A percentile compares a stretch with the other conserved stretches of the same genome.
Evolutionary conservation across 164 flowering plant genomes (phyloP).

Genomic region (Berberis thunbergii): DNA sequence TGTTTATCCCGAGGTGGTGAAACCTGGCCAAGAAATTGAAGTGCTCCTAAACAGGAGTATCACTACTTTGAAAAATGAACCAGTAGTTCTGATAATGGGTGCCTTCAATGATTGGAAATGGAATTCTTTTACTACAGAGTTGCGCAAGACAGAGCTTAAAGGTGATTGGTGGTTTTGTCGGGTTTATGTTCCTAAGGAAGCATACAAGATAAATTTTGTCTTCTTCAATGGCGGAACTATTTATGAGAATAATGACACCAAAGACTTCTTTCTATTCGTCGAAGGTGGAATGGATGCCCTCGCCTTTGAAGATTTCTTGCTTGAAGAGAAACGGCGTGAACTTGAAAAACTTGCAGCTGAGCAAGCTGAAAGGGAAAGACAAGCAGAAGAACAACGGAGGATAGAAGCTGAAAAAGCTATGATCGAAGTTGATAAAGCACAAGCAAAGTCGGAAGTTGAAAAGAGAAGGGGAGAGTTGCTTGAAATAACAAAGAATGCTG

Average conservation of each 20-base stretch:
- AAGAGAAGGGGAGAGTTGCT: constrained; percentile 36
- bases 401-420: constrained; percentile 74
- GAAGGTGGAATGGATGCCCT: constrained; percentile 68
- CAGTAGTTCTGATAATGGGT: constrained; percentile 73
- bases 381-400: constrained; percentile 58
- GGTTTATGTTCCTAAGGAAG: constrained; percentile 74
- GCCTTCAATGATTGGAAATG: constrained; percentile 97
- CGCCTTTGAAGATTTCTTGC: constrained; percentile 90
- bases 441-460: constrained; percentile 59
- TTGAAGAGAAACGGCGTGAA: constrained; percentile 82
- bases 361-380: constrained; percentile 78
- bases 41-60: constrained; percentile 67
- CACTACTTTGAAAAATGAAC: constrained; percentile 58
- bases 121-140: constrained; percentile 60
- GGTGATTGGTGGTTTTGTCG: constrained; percentile 98
- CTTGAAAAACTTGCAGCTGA: constrained; percentile 67
- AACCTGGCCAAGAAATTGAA: constrained; percentile 65
- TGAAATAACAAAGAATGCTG: constrained; percentile 39
- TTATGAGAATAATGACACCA: constrained; percentile 78
- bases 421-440: constrained; percentile 64
- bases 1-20: constrained; percentile 57
- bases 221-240: constrained; percentile 73
- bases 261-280: constrained; percentile 60
- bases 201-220: constrained; percentile 84
- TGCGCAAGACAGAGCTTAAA: constrained; percentile 53